These are phyloP conservation scores for Aspergillus glaucus DNA, from an alignment of 2,329 filamentous ascomycete genomes.

Conservation along the genomic window DNA sequence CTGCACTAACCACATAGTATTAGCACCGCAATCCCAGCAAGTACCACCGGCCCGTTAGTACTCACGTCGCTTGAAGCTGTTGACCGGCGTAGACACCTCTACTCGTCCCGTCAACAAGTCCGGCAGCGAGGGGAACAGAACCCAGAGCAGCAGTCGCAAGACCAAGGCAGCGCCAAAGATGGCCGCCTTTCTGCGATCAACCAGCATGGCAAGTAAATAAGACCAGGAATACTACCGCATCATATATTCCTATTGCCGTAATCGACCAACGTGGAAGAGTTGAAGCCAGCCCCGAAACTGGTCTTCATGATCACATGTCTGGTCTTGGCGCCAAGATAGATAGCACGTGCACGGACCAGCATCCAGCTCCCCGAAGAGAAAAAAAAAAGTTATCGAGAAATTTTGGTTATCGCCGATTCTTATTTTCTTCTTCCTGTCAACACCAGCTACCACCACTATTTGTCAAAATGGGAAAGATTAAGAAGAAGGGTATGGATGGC, in stretches of 20 bases:
- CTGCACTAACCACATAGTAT: conserved; percentile 58
- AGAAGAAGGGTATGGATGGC: conserved; percentile 71
- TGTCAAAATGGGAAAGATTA: conserved; percentile 64
- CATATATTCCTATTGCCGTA: background rate
- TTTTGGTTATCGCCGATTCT: conserved; percentile 30
- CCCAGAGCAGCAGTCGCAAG: conserved; percentile 72
- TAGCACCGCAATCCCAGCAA: background rate
- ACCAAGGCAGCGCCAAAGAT: conserved; percentile 71
- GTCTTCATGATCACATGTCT: background rate
- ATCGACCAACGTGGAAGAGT: conserved; percentile 1
- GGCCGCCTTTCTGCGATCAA: conserved; percentile 55
- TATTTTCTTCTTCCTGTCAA: conserved; percentile 14
- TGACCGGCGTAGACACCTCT: conserved; percentile 93
- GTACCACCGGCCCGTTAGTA: conserved; percentile 4
- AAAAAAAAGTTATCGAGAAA: conserved; percentile 34
- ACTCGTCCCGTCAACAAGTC: conserved; percentile 83
- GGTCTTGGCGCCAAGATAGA: background rate
- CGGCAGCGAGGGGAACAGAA: conserved; percentile 74
- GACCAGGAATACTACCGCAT: background rate
- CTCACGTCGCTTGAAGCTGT: conserved; percentile 94
- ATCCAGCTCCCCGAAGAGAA: conserved; percentile 13
- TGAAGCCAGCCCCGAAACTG: conserved; percentile 3
- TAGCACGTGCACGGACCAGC: conserved; percentile 1
- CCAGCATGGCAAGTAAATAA: conserved; percentile 37
- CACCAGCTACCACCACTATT: conserved; percentile 7